Base-by-base conservation (phyloP, 805 yeast species). In the Cyberlindnera sargentensis region DNA sequence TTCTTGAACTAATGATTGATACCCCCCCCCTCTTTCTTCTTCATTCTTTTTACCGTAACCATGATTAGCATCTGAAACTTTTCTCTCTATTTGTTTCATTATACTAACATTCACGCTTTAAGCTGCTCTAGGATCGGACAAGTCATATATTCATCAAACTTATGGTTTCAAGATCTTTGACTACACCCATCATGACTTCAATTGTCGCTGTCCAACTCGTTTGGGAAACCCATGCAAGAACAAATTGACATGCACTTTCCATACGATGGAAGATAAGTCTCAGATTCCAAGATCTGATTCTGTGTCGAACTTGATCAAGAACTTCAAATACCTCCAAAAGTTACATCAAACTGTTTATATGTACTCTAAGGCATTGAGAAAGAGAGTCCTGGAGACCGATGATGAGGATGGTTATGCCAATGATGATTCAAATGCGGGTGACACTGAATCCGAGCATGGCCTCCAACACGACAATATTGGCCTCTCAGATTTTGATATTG, bases 241-340 rank as follows among this genome's bases (percentile, higher is more conserved):
- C 34, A 48, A 47, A 26, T 43, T 50, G 28, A 39, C 48, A 6
- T 50, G 53, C 35, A 32, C 49, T 3, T 35, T 37, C 31, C 57
- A 55, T 34, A 34, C 44, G 6, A 25, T 31, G 8, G 30, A 23
- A 4, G 49, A 50, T 25, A 53, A 51, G 30, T 34, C 47, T 5
- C 29, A 25, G 8, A 39, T 53, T 15, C 43, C 40, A 34, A 43
- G 56, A 42, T 36, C 40, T 11, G 47, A 44, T 26, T 42, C 48
- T 3, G 25, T 50, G 4, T 35, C 37, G 8, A 42, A 47, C 33
- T 36, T 55, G 39, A 37, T 55, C n/a, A 45, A 31, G 26, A 54
- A 48, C 32, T 48, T 40, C 40, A 71, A 70, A 46, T 75, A 72
- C 50, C 70, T 79, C 30, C 47, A 47, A 15, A 31, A 30, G 15